phyloP scores from a whole-genome alignment of 2,329 filamentous ascomycete genomes.

The Trichothecium sympodiale region DNA sequence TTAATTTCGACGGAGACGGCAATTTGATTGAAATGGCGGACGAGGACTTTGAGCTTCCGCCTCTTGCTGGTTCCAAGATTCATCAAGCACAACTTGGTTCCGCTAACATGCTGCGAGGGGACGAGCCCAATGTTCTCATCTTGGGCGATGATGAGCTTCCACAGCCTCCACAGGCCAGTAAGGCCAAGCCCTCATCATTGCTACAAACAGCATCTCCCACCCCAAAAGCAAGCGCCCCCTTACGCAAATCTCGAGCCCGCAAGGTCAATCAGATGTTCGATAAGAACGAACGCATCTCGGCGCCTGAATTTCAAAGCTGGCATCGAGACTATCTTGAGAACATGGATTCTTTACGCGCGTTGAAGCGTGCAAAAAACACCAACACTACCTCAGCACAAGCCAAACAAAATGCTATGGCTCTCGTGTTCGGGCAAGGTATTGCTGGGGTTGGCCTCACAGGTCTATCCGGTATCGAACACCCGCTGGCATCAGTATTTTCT shows the following conservation, averaged over 20 bases:
- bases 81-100: background rate
- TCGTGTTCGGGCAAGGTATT: constrained; percentile 23
- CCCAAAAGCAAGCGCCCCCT: constrained; percentile 13
- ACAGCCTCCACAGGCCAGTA: constrained; percentile 5
- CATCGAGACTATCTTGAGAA: constrained; percentile 34
- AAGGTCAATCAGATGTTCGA: constrained; percentile 17
- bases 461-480: constrained; percentile 22
- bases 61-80: constrained; percentile 15
- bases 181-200: constrained; percentile 3
- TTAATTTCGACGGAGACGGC: constrained; percentile 40
- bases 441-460: constrained; percentile 17
- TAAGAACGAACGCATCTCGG: constrained; percentile 20
- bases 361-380: constrained; percentile 12
- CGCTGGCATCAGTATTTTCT: constrained; percentile 31
- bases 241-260: constrained; percentile 3
- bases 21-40: constrained; percentile 32
- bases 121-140: constrained; percentile 16
- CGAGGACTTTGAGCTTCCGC: constrained; percentile 32
- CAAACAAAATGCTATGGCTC: constrained; percentile 21
- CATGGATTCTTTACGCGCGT: constrained; percentile 33
- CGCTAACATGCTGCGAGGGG: background rate
- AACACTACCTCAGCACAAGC: constrained; percentile 22
- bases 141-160: constrained; percentile 26
- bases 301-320: constrained; percentile 28
- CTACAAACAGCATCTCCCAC: constrained; percentile 3